Base-by-base conservation (phyloP, 1,284 basidiomycete genomes). In the Ganoderma multipileum region DNA sequence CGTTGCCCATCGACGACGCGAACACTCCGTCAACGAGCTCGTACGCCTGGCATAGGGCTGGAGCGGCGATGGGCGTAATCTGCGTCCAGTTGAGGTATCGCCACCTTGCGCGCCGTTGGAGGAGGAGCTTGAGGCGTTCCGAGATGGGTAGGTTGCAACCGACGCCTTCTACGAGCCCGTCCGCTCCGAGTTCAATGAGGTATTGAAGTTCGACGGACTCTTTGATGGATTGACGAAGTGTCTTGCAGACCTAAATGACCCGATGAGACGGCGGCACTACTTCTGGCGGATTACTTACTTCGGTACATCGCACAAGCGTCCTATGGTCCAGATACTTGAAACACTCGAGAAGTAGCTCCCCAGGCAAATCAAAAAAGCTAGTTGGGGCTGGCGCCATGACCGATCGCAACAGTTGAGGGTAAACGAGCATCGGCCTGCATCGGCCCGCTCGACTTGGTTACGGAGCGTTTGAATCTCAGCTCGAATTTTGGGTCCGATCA, bases 1-100 rank as follows among this genome's bases (percentile, higher is more conserved):
- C 54, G 39, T 52, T 70, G 55, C 71, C 72, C 69, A 76, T 79
- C 4, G 81, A 81, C 74, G 86, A 85, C 50, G 84, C 85, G 72
- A 88, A 89, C 0, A 87, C 74, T 0, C 87, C 88, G 0, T 82
- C 85, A 0, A 89, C 87, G 65, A 89, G 81, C 70, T 89, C 87
- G 73, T 89, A 89, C 5, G 87, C 85, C 64, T 83, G 82, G 71
- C 85, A 88, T 6, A 76, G 67, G 0, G 83, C 86, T 0, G 81
- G 75, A 23, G 85, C 76, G 4, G 76, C 73, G 0, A 87, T 77
- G 1, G 68, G 68, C 0, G 71, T 69, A 26, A 74, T 70, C 0
- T 71, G 67, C 14, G 74, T 77, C 82, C 83, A 85, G 9, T 74
- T 72, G n/a, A 86, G 76, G 18, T 68, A 76, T 0, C 75, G 63